A percentile compares a stretch with the other conserved stretches of the same genome.
phyloP scores from a whole-genome alignment of 1,139 yeast species.

The Pichia kudriavzevii region DNA sequence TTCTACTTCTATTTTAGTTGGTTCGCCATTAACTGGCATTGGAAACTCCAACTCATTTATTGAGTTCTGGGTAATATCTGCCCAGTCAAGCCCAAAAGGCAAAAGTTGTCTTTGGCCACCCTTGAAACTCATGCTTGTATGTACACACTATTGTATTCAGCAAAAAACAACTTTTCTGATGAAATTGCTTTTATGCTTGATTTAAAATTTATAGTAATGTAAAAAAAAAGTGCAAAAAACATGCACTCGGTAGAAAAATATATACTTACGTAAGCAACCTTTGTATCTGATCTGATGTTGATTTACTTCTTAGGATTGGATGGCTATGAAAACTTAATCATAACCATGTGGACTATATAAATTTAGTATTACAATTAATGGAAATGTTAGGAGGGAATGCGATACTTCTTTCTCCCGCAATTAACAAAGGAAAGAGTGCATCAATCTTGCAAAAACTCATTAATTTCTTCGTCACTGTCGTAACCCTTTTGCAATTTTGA shows the following conservation, averaged over 20 bases:
- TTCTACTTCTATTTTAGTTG: constrained; percentile 48
- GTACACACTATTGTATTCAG: too few relatives aligned
- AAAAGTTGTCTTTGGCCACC: constrained; percentile 33
- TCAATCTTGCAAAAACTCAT: constrained; percentile 50
- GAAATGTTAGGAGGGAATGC: too few relatives aligned
- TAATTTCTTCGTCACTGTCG: constrained; percentile 62
- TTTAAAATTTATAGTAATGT: too few relatives aligned
- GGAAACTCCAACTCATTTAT: constrained; percentile 33
- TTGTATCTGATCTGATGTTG: too few relatives aligned
- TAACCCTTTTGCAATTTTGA: constrained; percentile 32
- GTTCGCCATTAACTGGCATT: constrained; percentile 66
- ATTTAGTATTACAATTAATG: too few relatives aligned
- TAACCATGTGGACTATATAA: too few relatives aligned
- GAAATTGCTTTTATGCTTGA: not conserved
- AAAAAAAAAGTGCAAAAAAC: too few relatives aligned
- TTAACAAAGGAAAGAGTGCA: not conserved
- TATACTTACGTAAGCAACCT: too few relatives aligned
- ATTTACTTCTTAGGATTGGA: too few relatives aligned
- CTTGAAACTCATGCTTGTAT: constrained; percentile 35
- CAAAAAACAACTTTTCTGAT: not conserved
- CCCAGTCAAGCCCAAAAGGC: constrained; percentile 65
- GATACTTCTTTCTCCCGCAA: too few relatives aligned
- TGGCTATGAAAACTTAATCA: too few relatives aligned
- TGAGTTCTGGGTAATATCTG: constrained; percentile 39
- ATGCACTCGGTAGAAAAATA: too few relatives aligned